These are phyloP conservation scores for Scenedesmus sp. DNA, from an alignment of 163 green algal genomes.

Conservation along the genomic window DNA sequence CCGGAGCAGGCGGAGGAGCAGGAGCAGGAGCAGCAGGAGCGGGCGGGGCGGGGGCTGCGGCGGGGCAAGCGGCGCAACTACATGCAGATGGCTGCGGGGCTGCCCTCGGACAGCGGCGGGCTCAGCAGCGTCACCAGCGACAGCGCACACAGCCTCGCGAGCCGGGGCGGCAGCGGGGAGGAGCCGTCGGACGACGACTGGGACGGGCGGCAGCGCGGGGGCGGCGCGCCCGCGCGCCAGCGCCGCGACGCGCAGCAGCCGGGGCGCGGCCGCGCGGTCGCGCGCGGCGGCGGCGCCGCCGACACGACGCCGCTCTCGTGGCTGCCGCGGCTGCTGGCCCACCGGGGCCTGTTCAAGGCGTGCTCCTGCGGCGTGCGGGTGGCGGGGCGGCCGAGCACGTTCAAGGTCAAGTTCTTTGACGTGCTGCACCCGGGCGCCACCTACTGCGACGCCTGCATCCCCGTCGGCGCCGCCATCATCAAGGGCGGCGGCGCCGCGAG, in stretches of 20 bases:
- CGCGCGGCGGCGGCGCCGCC: too few species aligned
- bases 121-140: neutral
- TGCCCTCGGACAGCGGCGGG: neutral
- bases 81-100: neutral
- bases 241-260: neutral
- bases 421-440: neutral
- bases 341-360: neutral
- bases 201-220: neutral
- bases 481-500: neutral
- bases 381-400: neutral
- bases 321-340: slow-evolving; percentile 6
- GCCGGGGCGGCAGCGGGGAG: neutral
- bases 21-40: neutral
- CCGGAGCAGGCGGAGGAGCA: slow-evolving; percentile 2
- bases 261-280: neutral
- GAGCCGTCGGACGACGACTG: neutral
- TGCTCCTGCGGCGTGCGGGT: slow-evolving; percentile 11
- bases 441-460: neutral
- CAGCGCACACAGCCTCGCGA: slow-evolving; percentile 10
- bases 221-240: too few species aligned
- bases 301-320: too few species aligned
- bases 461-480: neutral
- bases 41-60: neutral
- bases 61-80: neutral
- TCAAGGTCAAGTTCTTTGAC: neutral